Evolutionary conservation across 2,329 filamentous ascomycete species (phyloP), one percentile per base, ranked within the genome.

Genomic region (Coleophoma crateriformis): DNA sequence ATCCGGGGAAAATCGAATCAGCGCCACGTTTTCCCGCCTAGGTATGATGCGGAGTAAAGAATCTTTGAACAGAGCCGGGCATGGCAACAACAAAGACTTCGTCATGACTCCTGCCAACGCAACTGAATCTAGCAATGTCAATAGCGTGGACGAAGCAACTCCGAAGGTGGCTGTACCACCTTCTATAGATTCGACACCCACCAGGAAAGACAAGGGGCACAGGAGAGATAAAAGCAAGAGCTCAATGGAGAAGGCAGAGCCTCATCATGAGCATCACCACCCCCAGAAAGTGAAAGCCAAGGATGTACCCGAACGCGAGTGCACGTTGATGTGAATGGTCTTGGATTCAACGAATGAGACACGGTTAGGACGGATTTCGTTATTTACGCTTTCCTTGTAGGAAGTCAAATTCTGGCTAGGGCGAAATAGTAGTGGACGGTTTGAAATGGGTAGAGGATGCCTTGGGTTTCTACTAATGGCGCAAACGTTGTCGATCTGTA

Each of bases 1-100:
- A 56, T 75, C 71, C 1, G 78, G 79, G 27, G 81, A 84, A 55
- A 72, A 72, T 14, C 72, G 81, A 4, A 75, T 82, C 49, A 82
- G 77, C 58, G 68, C 76, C 15, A 78, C 76, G 3, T 80, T 84
- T 62, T 75, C 73, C 14, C 74, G 77, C 11, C 45, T 65, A 12
- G 59, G 50, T 49, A 43, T 59, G 45, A 61, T 59, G 53, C 49
- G 56, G 17, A 65, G 63, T 38, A 64, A 60, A 42, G 61, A 65
- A 45, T 51, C 55, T 44, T 46, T 64, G n/a, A 60, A 48, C 19
- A 61, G 54, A 45, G 38, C 47, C 7, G 57, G 58, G 12, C 15
- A 32, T 7, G 33, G 44, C 11, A 58, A 50, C 34, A 40, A 42
- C 34, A 8, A 49, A 56, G 50, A 50, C 11, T 14, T 34, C 7